Percentiles rank a stretch among this genome's conserved stretches.
Conservation (phyloP, 1,284 basidiomycete genomes). For the Butyriboletus regius region DNA sequence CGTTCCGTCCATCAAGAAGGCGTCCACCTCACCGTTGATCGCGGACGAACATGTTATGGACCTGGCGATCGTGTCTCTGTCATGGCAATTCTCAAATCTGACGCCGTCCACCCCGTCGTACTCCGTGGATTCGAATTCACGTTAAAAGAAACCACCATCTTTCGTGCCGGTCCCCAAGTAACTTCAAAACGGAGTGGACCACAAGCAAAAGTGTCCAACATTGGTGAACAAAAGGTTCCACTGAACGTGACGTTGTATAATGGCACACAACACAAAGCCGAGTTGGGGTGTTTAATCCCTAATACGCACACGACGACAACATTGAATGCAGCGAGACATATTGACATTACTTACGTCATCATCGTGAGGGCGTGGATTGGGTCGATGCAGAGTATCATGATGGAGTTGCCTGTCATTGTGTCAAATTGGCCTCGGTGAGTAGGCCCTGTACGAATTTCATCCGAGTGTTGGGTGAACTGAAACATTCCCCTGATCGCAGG, state of each 20-base stretch:
- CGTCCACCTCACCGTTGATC: conserved; percentile 67
- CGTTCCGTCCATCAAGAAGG: conserved; percentile 61
- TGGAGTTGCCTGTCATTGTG: conserved; percentile 69
- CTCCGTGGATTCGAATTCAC: conserved; percentile 75
- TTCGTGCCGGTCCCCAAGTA: conserved; percentile 49
- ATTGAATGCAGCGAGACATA: conserved; percentile 67
- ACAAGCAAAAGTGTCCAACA: conserved; percentile 44
- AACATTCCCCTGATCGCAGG: conserved; percentile 31
- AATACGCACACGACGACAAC: conserved; percentile 67
- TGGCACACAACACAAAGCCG: conserved; percentile 62
- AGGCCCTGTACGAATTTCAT: neutral
- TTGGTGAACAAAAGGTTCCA: conserved; percentile 62
- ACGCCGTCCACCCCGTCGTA: conserved; percentile 54
- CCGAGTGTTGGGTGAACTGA: neutral
- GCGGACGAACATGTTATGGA: conserved; percentile 69
- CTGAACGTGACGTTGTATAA: conserved; percentile 65
- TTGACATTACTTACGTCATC: conserved; percentile 74
- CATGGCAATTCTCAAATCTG: conserved; percentile 63
- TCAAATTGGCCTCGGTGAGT: conserved; percentile 73
- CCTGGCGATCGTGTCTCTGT: conserved; percentile 74
- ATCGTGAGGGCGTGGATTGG: conserved; percentile 70
- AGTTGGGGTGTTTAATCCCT: conserved; percentile 62
- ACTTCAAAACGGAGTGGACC: conserved; percentile 51
- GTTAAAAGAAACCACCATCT: conserved; percentile 67
- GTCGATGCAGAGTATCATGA: conserved; percentile 54